Base-by-base conservation (phyloP, 1,284 basidiomycete species). In the Ceratobasidium sp. region DNA sequence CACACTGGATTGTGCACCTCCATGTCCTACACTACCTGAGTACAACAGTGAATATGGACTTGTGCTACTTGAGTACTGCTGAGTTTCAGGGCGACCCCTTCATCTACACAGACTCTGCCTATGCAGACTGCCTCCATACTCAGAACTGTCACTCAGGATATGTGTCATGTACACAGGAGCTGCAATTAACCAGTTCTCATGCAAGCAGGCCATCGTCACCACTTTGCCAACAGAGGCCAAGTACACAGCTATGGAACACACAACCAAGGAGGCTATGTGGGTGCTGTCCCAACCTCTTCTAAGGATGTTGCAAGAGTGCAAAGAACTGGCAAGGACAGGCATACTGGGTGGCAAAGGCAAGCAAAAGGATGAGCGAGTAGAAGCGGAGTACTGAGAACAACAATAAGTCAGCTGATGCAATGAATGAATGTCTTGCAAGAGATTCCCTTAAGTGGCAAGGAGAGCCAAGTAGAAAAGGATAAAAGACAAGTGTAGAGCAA, bases 91-190 rank as follows among this genome's bases (percentile, higher is more conserved):
- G 16, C 16, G 50, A 54, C 14, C 30, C 46, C 11, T 11, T 14
- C 30, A 23, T 50, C 13, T 64, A 50, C 26, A 49, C 58, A 9
- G 55, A 70, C 38, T 66, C 71, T n/a, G 66, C 55, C 23, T 58
- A 49, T 18, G 54, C 63, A 0, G 71, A 73, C 41, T 59, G 61
- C 32, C 71, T 44, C 3, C 46, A 35, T n/a, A 52, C 38, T 35
- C 55, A 59, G 5, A 54, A 63, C 18, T 84, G 82, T 0, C 81
- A 82, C 21, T 82, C 81, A 13, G 84, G 85, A 0, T 84, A 82
- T 72, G 75, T 77, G 82, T 82, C 74, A 75, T 75, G 6, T 50
- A 81, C 18, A 76, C 76, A 26, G 78, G 78, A 2, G 80, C 79
- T 16, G 70, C 79, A 1, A 75, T 86, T 46, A 79, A 76, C 14